Percentiles rank a stretch among this genome's conserved stretches.
Conservation (phyloP, 352 stramenopile genomes). For the Achlya hypogyna region DNA sequence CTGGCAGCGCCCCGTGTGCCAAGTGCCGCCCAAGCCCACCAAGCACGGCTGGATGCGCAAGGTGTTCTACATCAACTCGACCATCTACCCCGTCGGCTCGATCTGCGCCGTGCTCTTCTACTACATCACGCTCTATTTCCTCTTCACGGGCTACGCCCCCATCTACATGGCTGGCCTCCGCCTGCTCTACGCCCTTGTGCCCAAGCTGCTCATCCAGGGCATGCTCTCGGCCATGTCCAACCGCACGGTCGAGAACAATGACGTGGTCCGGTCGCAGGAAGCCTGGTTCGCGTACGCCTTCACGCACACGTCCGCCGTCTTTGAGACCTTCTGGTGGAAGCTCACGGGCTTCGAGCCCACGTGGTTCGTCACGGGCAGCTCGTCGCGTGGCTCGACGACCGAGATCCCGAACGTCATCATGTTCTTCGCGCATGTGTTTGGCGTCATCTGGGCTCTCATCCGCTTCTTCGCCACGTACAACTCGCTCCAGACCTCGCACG, state of each 20-base stretch:
- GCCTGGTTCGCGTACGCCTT: constrained; percentile 78
- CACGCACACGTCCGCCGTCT: constrained; percentile 66
- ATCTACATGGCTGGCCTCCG: constrained; percentile 72
- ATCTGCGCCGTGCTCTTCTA: constrained; percentile 71
- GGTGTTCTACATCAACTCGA: constrained; percentile 80
- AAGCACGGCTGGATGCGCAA: constrained; percentile 73
- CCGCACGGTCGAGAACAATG: constrained; percentile 66
- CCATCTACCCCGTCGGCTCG: constrained; percentile 68
- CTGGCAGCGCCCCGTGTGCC: constrained; percentile 63
- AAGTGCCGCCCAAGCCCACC: constrained; percentile 73
- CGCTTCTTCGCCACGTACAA: constrained; percentile 76
- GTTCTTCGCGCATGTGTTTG: constrained; percentile 62
- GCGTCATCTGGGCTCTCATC: constrained; percentile 68
- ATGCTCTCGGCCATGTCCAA: constrained; percentile 66
- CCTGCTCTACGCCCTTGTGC: constrained; percentile 51
- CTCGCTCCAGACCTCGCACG: constrained; percentile 59
- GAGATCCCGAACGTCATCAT: constrained; percentile 79
- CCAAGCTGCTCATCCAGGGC: constrained; percentile 67
- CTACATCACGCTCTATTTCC: constrained; percentile 81
- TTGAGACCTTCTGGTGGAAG: constrained; percentile 74
- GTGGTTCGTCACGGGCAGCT: constrained; percentile 61
- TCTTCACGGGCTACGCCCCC: constrained; percentile 75
- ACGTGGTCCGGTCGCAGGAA: constrained; percentile 72
- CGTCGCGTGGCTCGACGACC: constrained; percentile 49
- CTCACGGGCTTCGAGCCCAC: constrained; percentile 57